Evolutionary conservation across 2,329 filamentous ascomycete genomes (phyloP), one percentile per base, ranked within the genome.

Genomic region (Falciphora oryzae): DNA sequence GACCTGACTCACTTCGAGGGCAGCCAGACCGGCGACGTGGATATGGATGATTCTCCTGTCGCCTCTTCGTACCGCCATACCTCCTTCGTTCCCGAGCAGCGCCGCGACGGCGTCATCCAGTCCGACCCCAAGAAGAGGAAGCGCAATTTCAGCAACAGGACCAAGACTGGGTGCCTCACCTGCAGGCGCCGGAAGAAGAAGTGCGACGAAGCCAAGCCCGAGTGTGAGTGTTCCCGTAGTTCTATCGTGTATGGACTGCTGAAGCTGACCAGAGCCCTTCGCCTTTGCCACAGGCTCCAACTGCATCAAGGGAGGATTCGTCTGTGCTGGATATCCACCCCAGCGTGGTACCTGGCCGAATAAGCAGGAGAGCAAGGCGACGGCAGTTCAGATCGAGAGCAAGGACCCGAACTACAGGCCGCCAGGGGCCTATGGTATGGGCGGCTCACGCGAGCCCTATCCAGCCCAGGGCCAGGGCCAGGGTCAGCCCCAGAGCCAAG

Each of bases 111-210:
- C 0, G 70, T 81, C 35, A 75, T 85, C 50, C 84, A 86, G 71
- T 83, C 83, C 6, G 86, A 89, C 69, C 80, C 84, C 4, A 90
- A 90, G 75, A 90, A 89, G 75, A 79, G 89, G 61, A 91, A 91
- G 76, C 83, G 89, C 56, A 91, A 92, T 72, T 98, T 97, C 73
- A 96, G 92, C 78, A 97, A 97, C 76, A 85, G 94, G 66, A 97
- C 94, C 27, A 98, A 98, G 79, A 97, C 93, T 13, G 93, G 93
- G 38, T 98, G 94, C 75, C 87, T 96, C 77, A 98, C 94, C 7
- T 98, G 94, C 75, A 85, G 94, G 66, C 86, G 87, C 73, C 85
- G 94, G 66, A 98, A 98, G 84, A 98, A 98, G 86, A 98, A 98
- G 78, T 98, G 95, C 73, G 94, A 98, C 74, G 95, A 98, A 79